Evolutionary conservation across 352 stramenopile genomes (phyloP).

Genomic region (Phytophthora nicotianae): DNA sequence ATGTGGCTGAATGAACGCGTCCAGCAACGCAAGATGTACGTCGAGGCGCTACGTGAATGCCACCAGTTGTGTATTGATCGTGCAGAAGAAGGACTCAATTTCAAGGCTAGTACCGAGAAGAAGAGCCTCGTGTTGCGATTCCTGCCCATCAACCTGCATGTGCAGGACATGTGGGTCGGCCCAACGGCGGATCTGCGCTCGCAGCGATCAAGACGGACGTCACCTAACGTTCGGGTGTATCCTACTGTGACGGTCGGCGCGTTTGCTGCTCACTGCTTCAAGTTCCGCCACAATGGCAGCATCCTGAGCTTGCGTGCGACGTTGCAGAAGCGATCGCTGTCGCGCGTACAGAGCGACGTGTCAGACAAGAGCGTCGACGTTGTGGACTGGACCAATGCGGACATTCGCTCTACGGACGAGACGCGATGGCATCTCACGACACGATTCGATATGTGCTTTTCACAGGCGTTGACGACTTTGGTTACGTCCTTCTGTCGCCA

Average conservation of each 20-base stretch:
- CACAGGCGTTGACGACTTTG: constrained; percentile 74
- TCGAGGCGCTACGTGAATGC: constrained; percentile 71
- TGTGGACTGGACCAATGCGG: constrained; percentile 64
- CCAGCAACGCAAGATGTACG: constrained; percentile 68
- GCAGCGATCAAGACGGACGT: constrained; percentile 65
- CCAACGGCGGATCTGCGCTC: constrained; percentile 69
- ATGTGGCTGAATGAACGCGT: constrained; percentile 78
- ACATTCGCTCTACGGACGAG: constrained; percentile 59
- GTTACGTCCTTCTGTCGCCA: constrained; percentile 77
- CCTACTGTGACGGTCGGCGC: constrained; percentile 76
- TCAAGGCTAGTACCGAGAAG: constrained; percentile 86
- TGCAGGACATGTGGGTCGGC: constrained; percentile 88
- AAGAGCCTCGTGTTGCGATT: constrained; percentile 78
- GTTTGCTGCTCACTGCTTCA: constrained; percentile 83
- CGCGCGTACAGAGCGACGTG: constrained; percentile 51
- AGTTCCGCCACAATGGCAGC: constrained; percentile 78
- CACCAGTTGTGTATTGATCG: constrained; percentile 72
- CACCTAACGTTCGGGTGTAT: constrained; percentile 65
- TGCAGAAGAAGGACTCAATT: constrained; percentile 73
- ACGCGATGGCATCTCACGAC: constrained; percentile 78
- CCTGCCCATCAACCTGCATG: constrained; percentile 81
- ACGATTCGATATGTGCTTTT: constrained; percentile 82
- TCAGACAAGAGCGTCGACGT: constrained; percentile 38
- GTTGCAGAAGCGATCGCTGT: constrained; percentile 63
- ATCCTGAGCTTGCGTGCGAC: constrained; percentile 69